Percentiles rank a stretch among this genome's conserved stretches.
phyloP scores from a whole-genome alignment of 129 eudicot species.

The Tagetes patula region DNA sequence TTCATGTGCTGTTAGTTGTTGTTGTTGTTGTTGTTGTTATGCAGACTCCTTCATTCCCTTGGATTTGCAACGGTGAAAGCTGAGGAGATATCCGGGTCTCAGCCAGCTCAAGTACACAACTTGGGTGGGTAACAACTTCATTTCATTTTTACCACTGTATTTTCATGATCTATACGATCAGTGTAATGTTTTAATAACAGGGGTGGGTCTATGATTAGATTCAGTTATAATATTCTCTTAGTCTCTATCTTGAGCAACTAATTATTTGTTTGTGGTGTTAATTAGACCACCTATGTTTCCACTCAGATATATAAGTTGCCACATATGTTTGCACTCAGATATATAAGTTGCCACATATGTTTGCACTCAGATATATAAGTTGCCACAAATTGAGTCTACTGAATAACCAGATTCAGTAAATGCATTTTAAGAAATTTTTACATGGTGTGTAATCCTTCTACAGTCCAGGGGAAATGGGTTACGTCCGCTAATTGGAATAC shows the following conservation, averaged over 20 bases:
- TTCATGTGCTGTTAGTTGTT: constrained; percentile 1
- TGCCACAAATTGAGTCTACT: constrained; percentile 13
- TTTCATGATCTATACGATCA: background rate
- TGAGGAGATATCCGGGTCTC: constrained; percentile 75
- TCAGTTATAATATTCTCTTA: background rate
- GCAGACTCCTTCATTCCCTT: constrained; percentile 67
- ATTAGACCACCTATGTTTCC: background rate
- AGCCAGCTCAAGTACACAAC: constrained; percentile 87
- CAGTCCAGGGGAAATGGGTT: constrained; percentile 98
- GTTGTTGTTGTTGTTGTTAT: background rate
- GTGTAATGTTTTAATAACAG: background rate
- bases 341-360: background rate
- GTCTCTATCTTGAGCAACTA: background rate
- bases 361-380: background rate
- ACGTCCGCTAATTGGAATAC: constrained; percentile 76
- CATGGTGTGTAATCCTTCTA: constrained; percentile 26
- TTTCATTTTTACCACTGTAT: too few relatives aligned
- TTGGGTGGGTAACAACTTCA: constrained; percentile 71
- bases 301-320: background rate
- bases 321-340: background rate
- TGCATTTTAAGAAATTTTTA: constrained; percentile 4
- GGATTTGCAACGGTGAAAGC: constrained; percentile 84
- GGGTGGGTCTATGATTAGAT: background rate
- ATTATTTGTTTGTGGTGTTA: background rate
- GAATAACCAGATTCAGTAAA: constrained; percentile 9